Conservation (phyloP, 2,329 filamentous ascomycete genomes). For the Cladobotryum protrusum region DNA sequence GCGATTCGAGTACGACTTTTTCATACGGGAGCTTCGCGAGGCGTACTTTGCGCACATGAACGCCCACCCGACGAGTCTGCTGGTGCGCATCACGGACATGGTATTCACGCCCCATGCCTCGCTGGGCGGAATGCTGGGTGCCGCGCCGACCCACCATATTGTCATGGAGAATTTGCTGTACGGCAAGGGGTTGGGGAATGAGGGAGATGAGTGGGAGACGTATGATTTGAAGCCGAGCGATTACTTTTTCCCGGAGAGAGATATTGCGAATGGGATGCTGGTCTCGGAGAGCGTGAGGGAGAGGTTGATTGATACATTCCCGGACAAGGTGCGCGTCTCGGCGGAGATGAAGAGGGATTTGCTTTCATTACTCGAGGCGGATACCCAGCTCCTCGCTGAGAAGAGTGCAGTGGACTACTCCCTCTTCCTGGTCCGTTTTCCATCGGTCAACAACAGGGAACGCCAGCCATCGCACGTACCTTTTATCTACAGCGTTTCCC, state of each 20-base stretch:
- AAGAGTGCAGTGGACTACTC: conserved; percentile 70
- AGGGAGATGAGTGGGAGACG: conserved; percentile 52
- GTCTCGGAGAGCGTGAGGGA: conserved; percentile 59
- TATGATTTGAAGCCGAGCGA: conserved; percentile 69
- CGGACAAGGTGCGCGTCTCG: conserved; percentile 56
- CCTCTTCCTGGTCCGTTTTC: conserved; percentile 57
- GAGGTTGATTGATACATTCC: conserved; percentile 60
- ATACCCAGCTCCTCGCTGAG: conserved; percentile 56
- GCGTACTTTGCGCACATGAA: conserved; percentile 62
- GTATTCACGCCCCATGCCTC: conserved; percentile 49
- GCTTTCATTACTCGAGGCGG: conserved; percentile 47
- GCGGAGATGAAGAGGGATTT: conserved; percentile 50
- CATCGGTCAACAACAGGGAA: conserved; percentile 10
- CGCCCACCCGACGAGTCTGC: conserved; percentile 50
- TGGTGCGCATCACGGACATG: conserved; percentile 68
- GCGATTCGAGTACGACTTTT: conserved; percentile 64
- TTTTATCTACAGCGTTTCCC: conserved; percentile 21
- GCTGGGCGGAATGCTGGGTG: conserved; percentile 53
- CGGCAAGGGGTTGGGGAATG: conserved; percentile 36
- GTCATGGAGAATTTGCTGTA: conserved; percentile 72
- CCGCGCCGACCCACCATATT: conserved; percentile 64
- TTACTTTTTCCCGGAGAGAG: conserved; percentile 71
- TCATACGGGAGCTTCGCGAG: conserved; percentile 57
- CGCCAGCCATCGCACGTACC: conserved; percentile 27
- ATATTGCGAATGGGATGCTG: conserved; percentile 58